Evolutionary conservation across 2,329 filamentous ascomycete species (phyloP), one percentile per base, ranked within the genome.

Genomic region (Colletotrichum sp.): DNA sequence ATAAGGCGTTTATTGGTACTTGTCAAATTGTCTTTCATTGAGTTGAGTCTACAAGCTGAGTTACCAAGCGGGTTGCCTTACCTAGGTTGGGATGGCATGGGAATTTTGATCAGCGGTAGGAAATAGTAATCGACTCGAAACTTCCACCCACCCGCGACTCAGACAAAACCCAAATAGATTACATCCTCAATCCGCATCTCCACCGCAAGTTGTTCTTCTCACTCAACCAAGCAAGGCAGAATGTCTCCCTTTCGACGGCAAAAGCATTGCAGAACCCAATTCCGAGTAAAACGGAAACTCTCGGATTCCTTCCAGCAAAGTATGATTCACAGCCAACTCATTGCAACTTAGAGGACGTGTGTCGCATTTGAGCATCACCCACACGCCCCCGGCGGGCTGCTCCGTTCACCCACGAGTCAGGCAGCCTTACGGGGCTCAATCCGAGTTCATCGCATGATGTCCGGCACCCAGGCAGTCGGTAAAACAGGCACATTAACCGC

Each of bases 141-240:
- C 43, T 3, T 4, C 4, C 1, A 2, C 18, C n/a, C 10, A 21
- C 0, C n/a, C 43, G 43, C 43, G 43, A 48, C 43, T 48, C 43
- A 48, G 0, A 48, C n/a, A 7, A 48, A 48, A 48, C 43, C 43
- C n/a, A 48, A 48, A 48, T 48, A 48, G 5, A 48, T 48, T 48
- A 13, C 43, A 48, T 48, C 1, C 43, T 48, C 43, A 48, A 21
- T 0, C 43, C 43, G 2, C 10, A 0, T 21, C 43, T 21, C 43
- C 43, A 48, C 43, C 43, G 43, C 0, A n/a, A 48, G 12, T n/a
- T 4, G 7, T 0, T 10, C 43, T 13, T 48, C n/a, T 21, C n/a
- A 0, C 5, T 13, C 2, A 7, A 21, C 6, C 2, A 48, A 21
- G 2, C 5, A 0, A 48, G 0, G 43, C n/a, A 48, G n/a, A 48